A percentile compares a stretch with the other conserved stretches of the same genome.
phyloP scores from a whole-genome alignment of 2,329 filamentous ascomycete species.

The Penicillium capsulatum region DNA sequence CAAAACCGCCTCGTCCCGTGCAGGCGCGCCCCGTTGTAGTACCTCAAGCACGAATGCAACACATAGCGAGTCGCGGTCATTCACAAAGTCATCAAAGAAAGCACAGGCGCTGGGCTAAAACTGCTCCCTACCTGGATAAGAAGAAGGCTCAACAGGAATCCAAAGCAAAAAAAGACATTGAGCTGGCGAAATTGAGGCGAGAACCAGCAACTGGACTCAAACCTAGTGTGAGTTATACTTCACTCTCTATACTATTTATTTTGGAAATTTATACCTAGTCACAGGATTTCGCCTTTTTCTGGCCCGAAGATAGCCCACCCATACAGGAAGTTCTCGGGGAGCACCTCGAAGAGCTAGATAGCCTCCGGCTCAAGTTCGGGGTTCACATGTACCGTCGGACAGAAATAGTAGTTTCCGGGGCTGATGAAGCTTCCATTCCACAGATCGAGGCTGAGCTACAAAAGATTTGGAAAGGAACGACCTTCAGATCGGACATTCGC shows the following conservation, averaged over 20 bases:
- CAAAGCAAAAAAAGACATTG: too few relatives aligned
- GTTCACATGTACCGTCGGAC: constrained; percentile 42
- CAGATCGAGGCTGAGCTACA: constrained; percentile 32
- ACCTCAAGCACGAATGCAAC: too few relatives aligned
- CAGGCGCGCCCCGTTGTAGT: too few relatives aligned
- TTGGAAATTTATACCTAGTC: not conserved
- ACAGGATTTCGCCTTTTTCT: constrained; percentile 17
- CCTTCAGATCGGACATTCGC: constrained; percentile 27
- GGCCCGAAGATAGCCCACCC: constrained; percentile 44
- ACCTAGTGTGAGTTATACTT: not conserved
- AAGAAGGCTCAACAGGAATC: too few relatives aligned
- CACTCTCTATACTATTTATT: not conserved
- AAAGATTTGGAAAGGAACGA: constrained; percentile 28
- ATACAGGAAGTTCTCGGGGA: constrained; percentile 40
- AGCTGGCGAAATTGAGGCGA: too few relatives aligned
- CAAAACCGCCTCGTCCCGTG: too few relatives aligned
- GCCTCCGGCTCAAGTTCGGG: constrained; percentile 38
- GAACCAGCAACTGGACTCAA: too few relatives aligned
- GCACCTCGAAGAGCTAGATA: constrained; percentile 44
- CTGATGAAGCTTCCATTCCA: constrained; percentile 32
- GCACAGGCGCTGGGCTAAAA: too few relatives aligned
- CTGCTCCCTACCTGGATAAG: too few relatives aligned
- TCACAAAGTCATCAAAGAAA: too few relatives aligned
- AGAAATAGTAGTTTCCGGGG: constrained; percentile 27
- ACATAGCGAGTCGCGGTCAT: too few relatives aligned